Percentiles rank a stretch among this genome's conserved stretches.
Evolutionary conservation across 75 land plant species (phyloP).

Genomic region (Selaginella tamariscina): DNA sequence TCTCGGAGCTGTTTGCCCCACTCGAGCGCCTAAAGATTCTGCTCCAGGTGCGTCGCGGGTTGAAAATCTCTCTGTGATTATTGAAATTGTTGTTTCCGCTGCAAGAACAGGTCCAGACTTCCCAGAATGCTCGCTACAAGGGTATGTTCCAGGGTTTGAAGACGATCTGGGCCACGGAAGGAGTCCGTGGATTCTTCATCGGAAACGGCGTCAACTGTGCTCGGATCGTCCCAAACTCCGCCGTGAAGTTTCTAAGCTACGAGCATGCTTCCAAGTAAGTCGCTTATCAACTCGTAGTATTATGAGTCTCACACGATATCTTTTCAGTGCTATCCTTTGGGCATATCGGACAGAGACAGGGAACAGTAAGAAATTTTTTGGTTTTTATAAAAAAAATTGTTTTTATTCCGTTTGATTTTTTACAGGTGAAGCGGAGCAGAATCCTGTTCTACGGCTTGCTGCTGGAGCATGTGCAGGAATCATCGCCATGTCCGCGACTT

Average conservation of each 20-base stretch:
- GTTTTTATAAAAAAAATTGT: background rate
- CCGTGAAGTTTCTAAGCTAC: slow-evolving; percentile 12
- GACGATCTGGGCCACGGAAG: slow-evolving; percentile 1
- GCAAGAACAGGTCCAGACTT: background rate
- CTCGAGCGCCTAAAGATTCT: slow-evolving; percentile 13
- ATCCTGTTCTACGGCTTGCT: slow-evolving; percentile 71
- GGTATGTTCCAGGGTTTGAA: slow-evolving; percentile 7
- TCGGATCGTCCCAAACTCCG: slow-evolving; percentile 4
- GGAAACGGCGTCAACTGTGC: slow-evolving; percentile 7
- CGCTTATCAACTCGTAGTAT: background rate
- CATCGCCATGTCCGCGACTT: slow-evolving; percentile 97
- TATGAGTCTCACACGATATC: background rate
- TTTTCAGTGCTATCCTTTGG: slow-evolving; percentile 37
- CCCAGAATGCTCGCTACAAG: slow-evolving; percentile 3
- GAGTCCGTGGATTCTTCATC: background rate
- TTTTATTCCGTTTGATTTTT: background rate
- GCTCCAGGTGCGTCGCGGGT: slow-evolving; percentile 6
- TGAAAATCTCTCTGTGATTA: background rate
- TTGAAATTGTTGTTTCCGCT: background rate
- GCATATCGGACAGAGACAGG: background rate
- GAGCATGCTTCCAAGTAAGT: slow-evolving; percentile 4
- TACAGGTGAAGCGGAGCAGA: slow-evolving; percentile 74
- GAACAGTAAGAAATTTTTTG: background rate
- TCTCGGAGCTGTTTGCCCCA: slow-evolving; percentile 5
- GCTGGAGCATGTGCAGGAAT: slow-evolving; percentile 98